phyloP scores from a whole-genome alignment of 2,329 filamentous ascomycete species.

The Sporothrix brasiliensis region DNA sequence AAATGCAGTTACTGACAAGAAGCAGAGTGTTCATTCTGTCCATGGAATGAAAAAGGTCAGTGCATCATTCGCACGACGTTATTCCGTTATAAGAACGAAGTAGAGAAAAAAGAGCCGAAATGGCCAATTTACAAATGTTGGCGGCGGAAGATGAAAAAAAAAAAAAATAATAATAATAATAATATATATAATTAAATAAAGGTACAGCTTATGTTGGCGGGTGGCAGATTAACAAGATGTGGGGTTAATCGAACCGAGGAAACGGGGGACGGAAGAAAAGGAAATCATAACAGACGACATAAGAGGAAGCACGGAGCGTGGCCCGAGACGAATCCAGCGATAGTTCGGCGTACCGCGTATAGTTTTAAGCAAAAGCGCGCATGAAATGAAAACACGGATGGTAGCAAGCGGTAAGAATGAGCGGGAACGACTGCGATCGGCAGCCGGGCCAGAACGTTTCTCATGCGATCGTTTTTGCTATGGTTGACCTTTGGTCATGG shows the following conservation, averaged over 20 bases:
- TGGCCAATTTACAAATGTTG: not conserved
- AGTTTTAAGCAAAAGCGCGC: not conserved
- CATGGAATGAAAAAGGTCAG: not conserved
- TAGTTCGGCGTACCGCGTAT: not conserved
- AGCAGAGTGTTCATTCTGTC: not conserved
- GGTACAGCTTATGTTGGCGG: not conserved
- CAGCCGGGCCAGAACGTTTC: not conserved
- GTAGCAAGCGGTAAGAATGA: not conserved
- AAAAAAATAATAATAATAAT: not conserved
- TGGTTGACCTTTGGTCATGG: not conserved
- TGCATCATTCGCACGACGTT: not conserved
- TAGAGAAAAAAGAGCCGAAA: not conserved
- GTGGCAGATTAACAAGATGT: slow-evolving; percentile 24
- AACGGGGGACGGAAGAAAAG: slow-evolving; percentile 1
- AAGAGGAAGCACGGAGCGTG: slow-evolving; percentile 2
- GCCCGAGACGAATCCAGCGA: not conserved
- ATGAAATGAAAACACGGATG: too few species aligned
- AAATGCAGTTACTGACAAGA: too few species aligned
- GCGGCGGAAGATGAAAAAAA: not conserved
- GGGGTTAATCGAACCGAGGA: not conserved
- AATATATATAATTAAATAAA: not conserved
- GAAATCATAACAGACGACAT: slow-evolving; percentile 17
- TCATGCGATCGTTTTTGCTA: not conserved
- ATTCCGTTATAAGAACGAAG: not conserved
- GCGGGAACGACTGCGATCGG: not conserved